phyloP scores from a whole-genome alignment of 2,329 filamentous ascomycete genomes.

The Calonectria fujianensis region DNA sequence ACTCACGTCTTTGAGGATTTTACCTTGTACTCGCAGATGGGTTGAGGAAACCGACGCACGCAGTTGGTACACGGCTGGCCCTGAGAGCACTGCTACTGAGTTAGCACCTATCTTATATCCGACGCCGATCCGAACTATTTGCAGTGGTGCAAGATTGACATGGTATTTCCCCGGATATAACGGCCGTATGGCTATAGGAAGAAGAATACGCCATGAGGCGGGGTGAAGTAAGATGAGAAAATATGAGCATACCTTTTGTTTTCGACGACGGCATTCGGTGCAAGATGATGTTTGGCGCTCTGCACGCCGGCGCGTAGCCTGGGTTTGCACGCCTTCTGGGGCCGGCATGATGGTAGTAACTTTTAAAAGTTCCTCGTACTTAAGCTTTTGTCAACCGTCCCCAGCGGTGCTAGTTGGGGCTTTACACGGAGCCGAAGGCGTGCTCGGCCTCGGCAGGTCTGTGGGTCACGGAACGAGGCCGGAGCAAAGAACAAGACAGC shows the following conservation, averaged over 20 bases:
- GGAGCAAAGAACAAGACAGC: conserved; percentile 20
- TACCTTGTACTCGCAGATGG: conserved; percentile 68
- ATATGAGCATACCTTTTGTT: conserved; percentile 67
- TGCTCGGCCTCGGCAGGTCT: conserved; percentile 1
- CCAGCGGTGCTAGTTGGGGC: not conserved
- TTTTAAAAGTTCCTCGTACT: conserved; percentile 10
- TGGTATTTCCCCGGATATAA: not conserved
- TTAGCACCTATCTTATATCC: conserved; percentile 33
- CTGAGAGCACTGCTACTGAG: conserved; percentile 69
- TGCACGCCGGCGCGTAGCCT: conserved; percentile 47
- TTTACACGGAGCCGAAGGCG: not conserved
- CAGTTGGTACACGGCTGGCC: conserved; percentile 73
- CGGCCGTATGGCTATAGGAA: not conserved
- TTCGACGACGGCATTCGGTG: conserved; percentile 70
- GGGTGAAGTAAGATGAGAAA: not conserved
- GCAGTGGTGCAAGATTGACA: not conserved
- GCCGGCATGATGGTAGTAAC: conserved; percentile 43
- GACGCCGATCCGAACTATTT: not conserved
- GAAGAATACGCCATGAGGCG: not conserved
- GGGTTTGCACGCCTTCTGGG: conserved; percentile 45
- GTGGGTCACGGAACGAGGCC: conserved; percentile 21
- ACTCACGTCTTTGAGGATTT: conserved; percentile 52
- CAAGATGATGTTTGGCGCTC: conserved; percentile 65
- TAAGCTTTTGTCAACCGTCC: not conserved
- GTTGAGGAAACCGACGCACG: conserved; percentile 70